Evolutionary conservation across 139 green algal species (phyloP), one percentile per base, ranked within the genome.

Genomic region (Closterium sp.): DNA sequence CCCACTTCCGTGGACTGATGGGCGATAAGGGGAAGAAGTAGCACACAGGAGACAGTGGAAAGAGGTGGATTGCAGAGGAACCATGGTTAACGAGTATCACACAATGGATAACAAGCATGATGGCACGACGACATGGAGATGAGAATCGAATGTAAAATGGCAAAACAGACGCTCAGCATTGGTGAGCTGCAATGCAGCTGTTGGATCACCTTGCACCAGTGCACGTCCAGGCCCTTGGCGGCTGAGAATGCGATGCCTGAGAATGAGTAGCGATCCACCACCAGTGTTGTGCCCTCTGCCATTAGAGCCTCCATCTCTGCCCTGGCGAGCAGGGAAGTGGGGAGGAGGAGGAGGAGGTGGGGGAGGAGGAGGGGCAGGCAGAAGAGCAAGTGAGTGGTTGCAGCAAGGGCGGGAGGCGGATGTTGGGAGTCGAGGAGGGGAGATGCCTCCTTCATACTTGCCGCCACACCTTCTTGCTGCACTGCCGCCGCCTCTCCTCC

Each of bases 261-360:
- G 94, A 97, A 98, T 2, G 96, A 96, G 91, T 99, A 99, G 13
- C 98, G 95, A 93, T 99, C 98, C 24, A 98, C 96, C 22, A 99
- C 95, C 0, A 99, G 94, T 7, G 97, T 98, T 4, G 94, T 97
- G 90, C 98, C 98, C 27, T 96, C 94, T 11, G 50, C 31, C 24
- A 98, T 31, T 93, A 98, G 95, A 45, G 9, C 62, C 62, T 79
- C 62, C 62, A 79, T 79, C 62, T 79, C 38, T 50, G 38, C 38
- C 38, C 38, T 50, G 38, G 38, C 38, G 38, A 50, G 13, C 38
- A 50, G 38, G 38, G 38, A 50, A 9, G 38, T 9, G 38, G 38
- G 38, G 38, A 50, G 38, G 38, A 3, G 38, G 32, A 3, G 32
- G 4, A 50, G 38, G 38, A 7, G 0, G 38, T 9, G 38, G 38